A percentile compares a stretch with the other conserved stretches of the same genome.
Evolutionary conservation across 371 early-diverging fungal genomes (phyloP).

Genomic region (Mortierella sp.): DNA sequence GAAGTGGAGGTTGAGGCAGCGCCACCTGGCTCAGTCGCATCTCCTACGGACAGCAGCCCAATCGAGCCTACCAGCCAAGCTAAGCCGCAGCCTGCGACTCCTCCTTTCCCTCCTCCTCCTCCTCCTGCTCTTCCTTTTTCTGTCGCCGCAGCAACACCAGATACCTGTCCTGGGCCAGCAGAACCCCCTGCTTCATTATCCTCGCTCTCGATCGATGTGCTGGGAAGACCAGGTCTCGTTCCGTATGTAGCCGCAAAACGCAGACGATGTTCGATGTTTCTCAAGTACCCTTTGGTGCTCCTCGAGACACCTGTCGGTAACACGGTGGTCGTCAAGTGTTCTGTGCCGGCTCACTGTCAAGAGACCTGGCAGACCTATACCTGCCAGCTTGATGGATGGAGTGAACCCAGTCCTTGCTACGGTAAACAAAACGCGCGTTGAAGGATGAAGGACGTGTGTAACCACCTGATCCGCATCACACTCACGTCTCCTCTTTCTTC

Average conservation of each 20-base stretch:
- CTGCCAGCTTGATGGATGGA: slow-evolving; percentile 26
- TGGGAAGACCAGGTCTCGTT: slow-evolving; percentile 37
- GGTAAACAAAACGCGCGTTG: slow-evolving; percentile 31
- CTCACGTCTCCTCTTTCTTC: neutral
- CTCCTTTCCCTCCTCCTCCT: neutral
- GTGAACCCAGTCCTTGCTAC: slow-evolving; percentile 31
- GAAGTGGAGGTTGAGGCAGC: neutral
- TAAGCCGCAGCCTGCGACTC: neutral
- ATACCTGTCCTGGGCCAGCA: slow-evolving; percentile 13
- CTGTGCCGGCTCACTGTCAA: slow-evolving; percentile 1
- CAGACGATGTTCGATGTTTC: slow-evolving; percentile 14
- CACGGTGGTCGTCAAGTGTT: slow-evolving; percentile 28
- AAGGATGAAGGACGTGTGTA: neutral
- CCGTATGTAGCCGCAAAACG: slow-evolving; percentile 39
- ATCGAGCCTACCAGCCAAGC: too few species aligned
- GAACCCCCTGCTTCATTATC: slow-evolving; percentile 23
- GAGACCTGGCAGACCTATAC: slow-evolving; percentile 41
- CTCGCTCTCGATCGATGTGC: neutral
- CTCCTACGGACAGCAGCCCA: neutral
- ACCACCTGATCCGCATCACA: neutral
- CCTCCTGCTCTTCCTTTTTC: neutral
- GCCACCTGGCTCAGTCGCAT: neutral
- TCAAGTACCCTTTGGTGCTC: slow-evolving; percentile 13
- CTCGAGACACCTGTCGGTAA: slow-evolving; percentile 43
- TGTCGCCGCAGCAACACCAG: neutral